phyloP scores from a whole-genome alignment of 2,329 filamentous ascomycete species.

The Saccharata proteae region DNA sequence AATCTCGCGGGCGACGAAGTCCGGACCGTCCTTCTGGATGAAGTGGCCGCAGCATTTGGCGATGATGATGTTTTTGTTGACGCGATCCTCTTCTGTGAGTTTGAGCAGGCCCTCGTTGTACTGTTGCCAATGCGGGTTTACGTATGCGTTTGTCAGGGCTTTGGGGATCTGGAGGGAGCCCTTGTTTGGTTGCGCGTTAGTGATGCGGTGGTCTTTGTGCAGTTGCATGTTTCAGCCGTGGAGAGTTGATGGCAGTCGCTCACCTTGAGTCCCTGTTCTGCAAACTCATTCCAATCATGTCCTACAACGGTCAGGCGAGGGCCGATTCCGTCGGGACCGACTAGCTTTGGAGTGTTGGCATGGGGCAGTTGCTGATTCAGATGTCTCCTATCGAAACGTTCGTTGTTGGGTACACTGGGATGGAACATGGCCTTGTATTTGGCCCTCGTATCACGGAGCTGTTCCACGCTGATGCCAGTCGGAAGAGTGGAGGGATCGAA shows the following conservation, averaged over 20 bases:
- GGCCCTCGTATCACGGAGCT: constrained; percentile 23
- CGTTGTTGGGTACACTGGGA: constrained; percentile 37
- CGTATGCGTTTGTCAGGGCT: constrained; percentile 35
- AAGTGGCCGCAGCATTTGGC: constrained; percentile 42
- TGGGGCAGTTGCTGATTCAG: constrained; percentile 32
- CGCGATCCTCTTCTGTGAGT: constrained; percentile 30
- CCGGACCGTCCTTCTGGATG: constrained; percentile 42
- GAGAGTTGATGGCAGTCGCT: not conserved
- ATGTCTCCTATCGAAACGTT: constrained; percentile 38
- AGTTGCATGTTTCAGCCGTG: constrained; percentile 2
- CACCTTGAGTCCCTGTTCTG: constrained; percentile 29
- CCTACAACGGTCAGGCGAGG: constrained; percentile 40
- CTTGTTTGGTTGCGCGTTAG: constrained; percentile 10
- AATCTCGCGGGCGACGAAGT: constrained; percentile 28
- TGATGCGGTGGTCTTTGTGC: not conserved
- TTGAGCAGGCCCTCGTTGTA: constrained; percentile 42
- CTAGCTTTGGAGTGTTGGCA: constrained; percentile 30
- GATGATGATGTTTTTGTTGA: constrained; percentile 35
- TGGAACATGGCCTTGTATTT: constrained; percentile 34
- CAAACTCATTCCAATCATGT: constrained; percentile 42
- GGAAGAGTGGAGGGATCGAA: constrained; percentile 35
- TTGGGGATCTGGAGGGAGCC: constrained; percentile 21
- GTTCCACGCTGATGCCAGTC: constrained; percentile 22
- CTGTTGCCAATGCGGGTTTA: constrained; percentile 41
- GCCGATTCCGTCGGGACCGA: constrained; percentile 21